Percentiles rank a stretch among this genome's conserved stretches.
These are phyloP conservation scores for Kazachstania viticola DNA, from an alignment of 805 yeast species.

Conservation along the genomic window DNA sequence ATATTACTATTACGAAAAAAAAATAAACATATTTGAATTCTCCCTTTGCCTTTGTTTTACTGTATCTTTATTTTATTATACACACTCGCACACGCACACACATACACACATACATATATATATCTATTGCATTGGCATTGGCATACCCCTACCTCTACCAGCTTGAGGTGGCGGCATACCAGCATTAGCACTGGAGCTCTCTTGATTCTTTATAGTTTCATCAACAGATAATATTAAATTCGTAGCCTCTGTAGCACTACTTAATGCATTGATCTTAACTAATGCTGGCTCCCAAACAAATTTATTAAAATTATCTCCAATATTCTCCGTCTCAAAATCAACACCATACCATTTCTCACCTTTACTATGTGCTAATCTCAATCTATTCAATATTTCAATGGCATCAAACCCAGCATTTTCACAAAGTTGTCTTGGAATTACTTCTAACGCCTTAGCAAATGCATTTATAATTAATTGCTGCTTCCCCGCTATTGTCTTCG, in stretches of 20 bases:
- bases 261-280: slow-evolving; percentile 86
- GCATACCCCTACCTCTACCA: slow-evolving; percentile 68
- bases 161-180: slow-evolving; percentile 37
- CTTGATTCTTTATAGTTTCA: slow-evolving; percentile 76
- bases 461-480: slow-evolving; percentile 89
- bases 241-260: slow-evolving; percentile 95
- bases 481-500: slow-evolving; percentile 86
- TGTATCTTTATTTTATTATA: too few species aligned
- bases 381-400: slow-evolving; percentile 80
- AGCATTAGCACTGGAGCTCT: slow-evolving; percentile 42
- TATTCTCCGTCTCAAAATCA: slow-evolving; percentile 73
- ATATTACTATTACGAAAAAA: too few species aligned
- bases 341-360: slow-evolving; percentile 90
- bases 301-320: slow-evolving; percentile 71
- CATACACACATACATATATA: too few species aligned
- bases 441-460: slow-evolving; percentile 88
- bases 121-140: slow-evolving; percentile 24
- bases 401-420: slow-evolving; percentile 99
- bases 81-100: too few species aligned
- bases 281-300: slow-evolving; percentile 98
- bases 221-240: slow-evolving; percentile 87
- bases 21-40: too few species aligned
- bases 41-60: too few species aligned
- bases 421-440: slow-evolving; percentile 93
- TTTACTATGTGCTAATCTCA: slow-evolving; percentile 88